Conservation (phyloP, 2,329 filamentous ascomycete species). For the Monosporascus cannonballus region DNA sequence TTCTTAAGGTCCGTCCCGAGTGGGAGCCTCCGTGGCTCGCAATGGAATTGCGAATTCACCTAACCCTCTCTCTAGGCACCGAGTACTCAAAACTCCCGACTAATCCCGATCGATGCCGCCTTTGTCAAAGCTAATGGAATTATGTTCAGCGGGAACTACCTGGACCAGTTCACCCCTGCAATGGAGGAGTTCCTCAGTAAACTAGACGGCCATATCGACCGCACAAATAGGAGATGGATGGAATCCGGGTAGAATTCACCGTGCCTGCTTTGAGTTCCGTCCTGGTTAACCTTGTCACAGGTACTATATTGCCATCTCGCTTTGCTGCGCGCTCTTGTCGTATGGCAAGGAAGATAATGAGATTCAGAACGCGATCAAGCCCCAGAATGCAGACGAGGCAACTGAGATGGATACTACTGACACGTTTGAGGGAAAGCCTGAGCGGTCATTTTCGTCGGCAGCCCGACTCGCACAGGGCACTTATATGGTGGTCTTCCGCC, state of each 20-base stretch:
- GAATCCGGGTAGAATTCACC: constrained; percentile 30
- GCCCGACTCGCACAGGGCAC: constrained; percentile 18
- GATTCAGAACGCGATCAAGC: constrained; percentile 35
- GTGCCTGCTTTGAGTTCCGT: not conserved
- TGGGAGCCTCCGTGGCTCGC: too few relatives aligned
- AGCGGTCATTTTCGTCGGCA: constrained; percentile 16
- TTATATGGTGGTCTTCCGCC: constrained; percentile 36
- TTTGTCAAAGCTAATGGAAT: constrained; percentile 61
- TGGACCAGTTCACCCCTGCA: constrained; percentile 39
- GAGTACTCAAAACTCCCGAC: constrained; percentile 25
- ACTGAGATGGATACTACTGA: constrained; percentile 18
- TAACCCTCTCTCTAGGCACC: not conserved
- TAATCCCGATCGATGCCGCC: constrained; percentile 45
- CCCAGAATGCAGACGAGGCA: constrained; percentile 21
- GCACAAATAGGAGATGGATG: constrained; percentile 45
- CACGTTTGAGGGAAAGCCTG: constrained; percentile 4
- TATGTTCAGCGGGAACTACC: constrained; percentile 49
- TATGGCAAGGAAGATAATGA: constrained; percentile 46
- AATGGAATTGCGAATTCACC: too few relatives aligned
- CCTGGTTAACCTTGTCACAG: constrained; percentile 24
- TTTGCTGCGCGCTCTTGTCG: constrained; percentile 45
- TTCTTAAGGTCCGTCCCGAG: constrained; percentile 29
- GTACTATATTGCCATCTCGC: constrained; percentile 52
- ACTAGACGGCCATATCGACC: constrained; percentile 52
- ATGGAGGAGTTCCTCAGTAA: constrained; percentile 43